Evolutionary conservation across 176 grass and related monocot species (phyloP), one percentile per base, ranked within the genome.

Genomic region (Saccharum spontaneum): DNA sequence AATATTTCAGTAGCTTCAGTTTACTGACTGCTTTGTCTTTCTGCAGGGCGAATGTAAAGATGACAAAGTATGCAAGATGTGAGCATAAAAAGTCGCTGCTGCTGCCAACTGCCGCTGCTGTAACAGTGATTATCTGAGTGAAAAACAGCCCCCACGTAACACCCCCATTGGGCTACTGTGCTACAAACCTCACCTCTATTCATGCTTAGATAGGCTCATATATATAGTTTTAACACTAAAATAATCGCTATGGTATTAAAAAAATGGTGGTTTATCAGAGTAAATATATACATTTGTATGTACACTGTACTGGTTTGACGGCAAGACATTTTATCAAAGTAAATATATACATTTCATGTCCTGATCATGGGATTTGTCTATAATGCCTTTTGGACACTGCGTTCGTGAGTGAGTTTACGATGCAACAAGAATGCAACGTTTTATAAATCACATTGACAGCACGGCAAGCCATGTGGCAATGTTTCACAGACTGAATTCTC

Each of bases 1-100:
- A 79, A 28, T 23, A 26, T 61, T 15, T 57, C 12, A 48, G 33
- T 60, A 10, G 63, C 76, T 59, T 61, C 15, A 75, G n/a, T 79
- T 69, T 31, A 7, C 4, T 46, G n/a, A 63, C 12, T 28, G 9
- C 15, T 30, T 52, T 80, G 43, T 71, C 26, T 18, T 63, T 76
- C 13, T 0, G 17, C 93, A 90, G 87, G 85, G 68, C 0, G 90
- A 89, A 85, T 94, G 93, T 43, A 90, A 83, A 82, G 87, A 94
- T 68, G 87, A 92, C 64, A 90, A 88, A 87, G 61, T 6, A 37
- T 94, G 93, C 62, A 94, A 92, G 85, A 90, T 90, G 87, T 86
- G 85, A 90, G 28, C 89, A 52, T 33, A 22, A 73, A 73, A 55
- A 90, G 10, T 2, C 10, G 41, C 41, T 12, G 41, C 41, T 3